A percentile compares a stretch with the other conserved stretches of the same genome.
These are phyloP conservation scores for Herpetomonas tarakana DNA, from an alignment of 208 protist genomes.

Conservation along the genomic window DNA sequence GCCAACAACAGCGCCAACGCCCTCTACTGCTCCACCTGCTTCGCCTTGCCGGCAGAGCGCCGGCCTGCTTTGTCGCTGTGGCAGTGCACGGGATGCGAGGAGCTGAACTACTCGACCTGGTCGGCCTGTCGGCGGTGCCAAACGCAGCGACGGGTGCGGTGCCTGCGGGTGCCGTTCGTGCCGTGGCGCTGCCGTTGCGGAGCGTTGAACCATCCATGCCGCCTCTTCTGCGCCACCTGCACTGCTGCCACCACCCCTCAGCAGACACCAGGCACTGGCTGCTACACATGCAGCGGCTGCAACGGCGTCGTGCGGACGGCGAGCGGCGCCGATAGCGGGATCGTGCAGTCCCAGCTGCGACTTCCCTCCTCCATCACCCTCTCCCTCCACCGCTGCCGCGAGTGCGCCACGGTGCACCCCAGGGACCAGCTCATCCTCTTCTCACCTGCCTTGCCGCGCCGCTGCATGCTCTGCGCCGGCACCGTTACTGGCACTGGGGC, in stretches of 20 bases:
- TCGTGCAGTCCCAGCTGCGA: neutral
- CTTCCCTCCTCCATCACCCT: conserved; percentile 1
- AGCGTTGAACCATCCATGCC: conserved; percentile 50
- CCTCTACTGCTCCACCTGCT: conserved; percentile 69
- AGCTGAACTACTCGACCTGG: conserved; percentile 66
- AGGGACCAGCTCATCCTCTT: conserved; percentile 50
- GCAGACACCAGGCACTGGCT: neutral
- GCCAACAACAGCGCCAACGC: conserved; percentile 25
- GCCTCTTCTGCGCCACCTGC: conserved; percentile 37
- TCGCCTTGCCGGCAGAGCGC: conserved; percentile 26
- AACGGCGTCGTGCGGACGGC: conserved; percentile 10
- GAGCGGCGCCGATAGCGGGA: neutral
- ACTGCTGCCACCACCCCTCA: conserved; percentile 7
- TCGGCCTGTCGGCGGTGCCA: conserved; percentile 58
- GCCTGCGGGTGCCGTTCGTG: conserved; percentile 37
- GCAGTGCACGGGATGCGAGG: conserved; percentile 56
- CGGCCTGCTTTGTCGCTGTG: conserved; percentile 43
- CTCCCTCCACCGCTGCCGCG: conserved; percentile 35
- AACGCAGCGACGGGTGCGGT: conserved; percentile 21
- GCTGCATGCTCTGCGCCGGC: conserved; percentile 62
- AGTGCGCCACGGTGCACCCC: conserved; percentile 58
- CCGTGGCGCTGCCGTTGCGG: conserved; percentile 75
- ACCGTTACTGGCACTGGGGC: conserved; percentile 13
- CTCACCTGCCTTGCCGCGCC: conserved; percentile 42
- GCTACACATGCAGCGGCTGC: conserved; percentile 19